Evolutionary conservation across 2,329 filamentous ascomycete genomes (phyloP).

Genomic region (Calonectria fujianensis): DNA sequence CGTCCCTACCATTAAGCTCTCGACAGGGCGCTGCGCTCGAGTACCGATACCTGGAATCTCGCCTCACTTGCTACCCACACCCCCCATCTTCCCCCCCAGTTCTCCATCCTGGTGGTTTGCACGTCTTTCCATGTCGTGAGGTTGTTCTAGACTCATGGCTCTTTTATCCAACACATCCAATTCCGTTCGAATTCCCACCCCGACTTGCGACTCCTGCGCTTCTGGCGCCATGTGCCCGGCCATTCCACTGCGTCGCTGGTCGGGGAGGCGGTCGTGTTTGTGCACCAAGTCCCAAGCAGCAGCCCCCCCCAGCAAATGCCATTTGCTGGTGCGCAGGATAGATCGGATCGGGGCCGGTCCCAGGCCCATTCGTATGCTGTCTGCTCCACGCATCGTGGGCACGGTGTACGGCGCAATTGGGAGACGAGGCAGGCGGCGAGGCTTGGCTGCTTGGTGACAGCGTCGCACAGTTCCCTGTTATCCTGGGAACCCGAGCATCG

Average conservation of each 20-base stretch:
- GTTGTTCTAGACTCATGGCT: conserved; percentile 50
- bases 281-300: not conserved
- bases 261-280: conserved; percentile 19
- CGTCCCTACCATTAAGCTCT: not conserved
- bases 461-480: not conserved
- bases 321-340: conserved; percentile 20
- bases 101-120: conserved; percentile 28
- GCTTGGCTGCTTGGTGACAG: not conserved
- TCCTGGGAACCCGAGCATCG: conserved; percentile 19
- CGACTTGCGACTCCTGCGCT: conserved; percentile 30
- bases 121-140: conserved; percentile 38
- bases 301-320: not conserved
- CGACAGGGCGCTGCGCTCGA: not conserved
- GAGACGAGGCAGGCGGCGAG: not conserved
- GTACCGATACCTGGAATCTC: conserved; percentile 40
- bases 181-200: conserved; percentile 27
- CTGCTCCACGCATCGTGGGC: conserved; percentile 17
- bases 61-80: conserved; percentile 23
- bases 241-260: conserved; percentile 14
- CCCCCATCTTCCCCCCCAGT: conserved; percentile 34
- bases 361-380: conserved; percentile 1
- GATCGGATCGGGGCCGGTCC: conserved; percentile 30
- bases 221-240: conserved; percentile 24
- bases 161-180: conserved; percentile 36
- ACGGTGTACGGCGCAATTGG: not conserved